These are phyloP conservation scores for Phytophthora foliorum DNA, from an alignment of 352 stramenopile genomes.

Conservation along the genomic window DNA sequence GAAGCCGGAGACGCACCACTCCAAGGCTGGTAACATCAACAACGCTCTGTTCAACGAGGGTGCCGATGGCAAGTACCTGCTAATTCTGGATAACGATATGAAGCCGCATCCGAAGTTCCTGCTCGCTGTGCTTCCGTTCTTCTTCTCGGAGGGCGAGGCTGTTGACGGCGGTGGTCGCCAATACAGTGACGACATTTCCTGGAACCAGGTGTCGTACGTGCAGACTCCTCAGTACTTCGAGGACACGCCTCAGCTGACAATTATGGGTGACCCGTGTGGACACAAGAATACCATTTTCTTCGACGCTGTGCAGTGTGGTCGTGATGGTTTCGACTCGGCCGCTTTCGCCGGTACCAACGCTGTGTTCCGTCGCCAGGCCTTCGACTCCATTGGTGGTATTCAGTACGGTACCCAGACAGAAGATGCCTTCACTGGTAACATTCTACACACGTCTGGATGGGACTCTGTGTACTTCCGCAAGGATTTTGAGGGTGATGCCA, in stretches of 20 bases:
- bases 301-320: constrained; percentile 88
- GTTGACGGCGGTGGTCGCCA: constrained; percentile 86
- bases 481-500: constrained; percentile 88
- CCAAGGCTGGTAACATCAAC: constrained; percentile 95
- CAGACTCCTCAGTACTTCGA: constrained; percentile 93
- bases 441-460: constrained; percentile 86
- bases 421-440: constrained; percentile 92
- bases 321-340: constrained; percentile 89
- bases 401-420: constrained; percentile 92
- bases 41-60: constrained; percentile 93
- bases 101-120: constrained; percentile 92
- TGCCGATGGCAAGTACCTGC: constrained; percentile 87
- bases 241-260: constrained; percentile 82
- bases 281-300: constrained; percentile 95
- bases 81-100: constrained; percentile 95
- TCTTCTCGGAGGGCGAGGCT: constrained; percentile 90
- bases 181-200: constrained; percentile 91
- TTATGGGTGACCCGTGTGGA: constrained; percentile 90
- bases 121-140: constrained; percentile 87
- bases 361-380: constrained; percentile 90
- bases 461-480: constrained; percentile 92
- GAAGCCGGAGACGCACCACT: constrained; percentile 91
- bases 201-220: constrained; percentile 92
- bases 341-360: constrained; percentile 92
- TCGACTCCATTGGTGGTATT: constrained; percentile 92